Conservation (phyloP, 345 rosid genomes). For the Populus tremula region DNA sequence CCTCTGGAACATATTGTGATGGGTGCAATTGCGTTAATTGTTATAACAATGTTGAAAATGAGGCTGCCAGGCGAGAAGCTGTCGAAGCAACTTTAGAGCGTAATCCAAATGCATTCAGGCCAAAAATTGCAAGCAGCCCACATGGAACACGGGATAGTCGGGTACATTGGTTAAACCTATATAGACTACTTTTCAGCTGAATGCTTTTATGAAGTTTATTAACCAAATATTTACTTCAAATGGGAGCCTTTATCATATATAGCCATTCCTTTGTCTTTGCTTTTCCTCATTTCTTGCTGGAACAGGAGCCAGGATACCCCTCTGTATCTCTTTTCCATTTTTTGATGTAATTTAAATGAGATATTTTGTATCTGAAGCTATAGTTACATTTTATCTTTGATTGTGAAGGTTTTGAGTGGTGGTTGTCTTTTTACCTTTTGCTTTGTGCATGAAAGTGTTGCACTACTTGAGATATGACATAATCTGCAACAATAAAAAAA, state of each 20-base stretch:
- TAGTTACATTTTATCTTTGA: background rate
- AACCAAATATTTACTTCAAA: background rate
- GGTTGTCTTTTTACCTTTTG: background rate
- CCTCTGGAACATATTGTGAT: constrained; percentile 94
- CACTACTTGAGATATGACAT: background rate
- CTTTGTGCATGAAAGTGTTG: background rate
- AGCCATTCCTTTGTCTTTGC: background rate
- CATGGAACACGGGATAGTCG: constrained; percentile 67
- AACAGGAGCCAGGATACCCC: background rate
- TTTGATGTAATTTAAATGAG: background rate
- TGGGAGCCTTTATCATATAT: background rate
- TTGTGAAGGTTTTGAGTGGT: background rate
- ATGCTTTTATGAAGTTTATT: background rate
- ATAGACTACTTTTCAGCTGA: background rate
- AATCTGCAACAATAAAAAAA: background rate
- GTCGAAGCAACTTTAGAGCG: constrained; percentile 92
- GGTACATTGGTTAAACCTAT: constrained; percentile 39
- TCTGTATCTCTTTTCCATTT: background rate
- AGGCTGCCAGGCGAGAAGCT: constrained; percentile 87
- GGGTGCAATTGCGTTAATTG: constrained; percentile 97
- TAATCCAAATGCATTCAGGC: constrained; percentile 96
- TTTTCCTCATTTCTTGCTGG: background rate
- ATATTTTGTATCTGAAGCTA: background rate
- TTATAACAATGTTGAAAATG: constrained; percentile 88
- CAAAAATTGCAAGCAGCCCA: constrained; percentile 97